Evolutionary conservation across 2,329 filamentous ascomycete species (phyloP), one percentile per base, ranked within the genome.

Genomic region (Cordyceps javanica): DNA sequence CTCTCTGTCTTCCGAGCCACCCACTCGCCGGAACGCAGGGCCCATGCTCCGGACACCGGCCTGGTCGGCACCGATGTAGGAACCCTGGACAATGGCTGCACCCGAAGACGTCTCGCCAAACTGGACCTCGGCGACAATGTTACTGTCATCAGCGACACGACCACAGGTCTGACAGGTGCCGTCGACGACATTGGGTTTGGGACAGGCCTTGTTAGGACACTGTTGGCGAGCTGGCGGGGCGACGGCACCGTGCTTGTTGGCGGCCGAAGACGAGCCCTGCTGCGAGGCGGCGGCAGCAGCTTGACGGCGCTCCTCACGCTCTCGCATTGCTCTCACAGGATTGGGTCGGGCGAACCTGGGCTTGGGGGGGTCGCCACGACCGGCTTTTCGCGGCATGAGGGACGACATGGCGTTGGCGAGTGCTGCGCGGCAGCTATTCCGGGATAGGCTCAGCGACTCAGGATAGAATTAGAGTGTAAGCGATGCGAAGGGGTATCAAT

Each of bases 101-200:
- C 94, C 94, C 34, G 85, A 86, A 0, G 90, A 85, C 28, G 85
- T 88, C 75, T 99, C 93, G 62, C 91, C 91, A 68, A 97, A 99
- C 23, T 87, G 87, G 61, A 97, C 84, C 71, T 99, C 94, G 50
- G 91, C 84, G 59, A 97, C 92, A 61, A 97, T 96, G 67, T 95
- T 91, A 69, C 85, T 87, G 68, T 95, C 89, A 64, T 89, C 87
- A 57, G 93, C 83, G 63, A 96, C 85, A 60, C 85, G 87, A 80
- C 91, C 93, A 72, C 94, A 97, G 48, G 84, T 88, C 60, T 86
- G 83, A 73, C 94, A 97, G 63, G 90, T 82, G 38, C 84, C 84
- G 63, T 86, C 83, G 54, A 82, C 76, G 51, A 87, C 80, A 57
- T 84, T 80, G 16, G 83, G 82, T 55, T 80, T 81, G n/a, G 76